phyloP scores from a whole-genome alignment of 257 asterid genomes.

The Scutellaria minor region DNA sequence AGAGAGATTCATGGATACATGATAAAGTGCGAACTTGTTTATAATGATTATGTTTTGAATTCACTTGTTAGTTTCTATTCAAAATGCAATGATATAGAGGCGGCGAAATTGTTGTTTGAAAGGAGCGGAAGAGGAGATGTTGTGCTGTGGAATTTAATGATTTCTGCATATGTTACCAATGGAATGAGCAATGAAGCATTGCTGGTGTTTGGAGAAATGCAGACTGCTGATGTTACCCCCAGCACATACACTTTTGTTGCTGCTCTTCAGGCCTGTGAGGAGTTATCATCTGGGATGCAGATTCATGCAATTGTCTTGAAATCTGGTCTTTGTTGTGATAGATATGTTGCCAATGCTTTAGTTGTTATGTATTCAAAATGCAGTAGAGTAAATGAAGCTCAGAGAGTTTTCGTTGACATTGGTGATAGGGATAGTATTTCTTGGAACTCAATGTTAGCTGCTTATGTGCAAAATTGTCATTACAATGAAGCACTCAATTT shows the following conservation, averaged over 20 bases:
- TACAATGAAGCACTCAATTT: conserved; percentile 51
- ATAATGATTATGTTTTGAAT: conserved; percentile 57
- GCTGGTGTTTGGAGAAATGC: conserved; percentile 57
- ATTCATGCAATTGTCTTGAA: conserved; percentile 61
- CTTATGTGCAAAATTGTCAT: conserved; percentile 63
- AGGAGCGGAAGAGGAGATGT: conserved; percentile 52
- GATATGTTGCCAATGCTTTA: conserved; percentile 72
- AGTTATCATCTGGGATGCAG: conserved; percentile 51
- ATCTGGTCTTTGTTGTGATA: conserved; percentile 44
- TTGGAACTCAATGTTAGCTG: conserved; percentile 83
- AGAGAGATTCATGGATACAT: conserved; percentile 69
- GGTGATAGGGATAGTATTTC: conserved; percentile 64
- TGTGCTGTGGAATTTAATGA: conserved; percentile 78
- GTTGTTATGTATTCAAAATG: conserved; percentile 66
- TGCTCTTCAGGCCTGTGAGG: conserved; percentile 74
- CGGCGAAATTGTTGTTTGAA: conserved; percentile 54
- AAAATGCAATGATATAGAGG: conserved; percentile 53
- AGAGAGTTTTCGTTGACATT: conserved; percentile 47
- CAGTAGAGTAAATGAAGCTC: conserved; percentile 60
- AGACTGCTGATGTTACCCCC: conserved; percentile 45
- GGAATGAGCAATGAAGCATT: conserved; percentile 59
- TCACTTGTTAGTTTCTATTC: conserved; percentile 66
- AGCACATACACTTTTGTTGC: conserved; percentile 80
- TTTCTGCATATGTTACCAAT: conserved; percentile 54
- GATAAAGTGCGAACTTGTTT: conserved; percentile 50